Conservation (phyloP, 495 filamentous ascomycete species). For the Hyphodiscus hymeniophilus region DNA sequence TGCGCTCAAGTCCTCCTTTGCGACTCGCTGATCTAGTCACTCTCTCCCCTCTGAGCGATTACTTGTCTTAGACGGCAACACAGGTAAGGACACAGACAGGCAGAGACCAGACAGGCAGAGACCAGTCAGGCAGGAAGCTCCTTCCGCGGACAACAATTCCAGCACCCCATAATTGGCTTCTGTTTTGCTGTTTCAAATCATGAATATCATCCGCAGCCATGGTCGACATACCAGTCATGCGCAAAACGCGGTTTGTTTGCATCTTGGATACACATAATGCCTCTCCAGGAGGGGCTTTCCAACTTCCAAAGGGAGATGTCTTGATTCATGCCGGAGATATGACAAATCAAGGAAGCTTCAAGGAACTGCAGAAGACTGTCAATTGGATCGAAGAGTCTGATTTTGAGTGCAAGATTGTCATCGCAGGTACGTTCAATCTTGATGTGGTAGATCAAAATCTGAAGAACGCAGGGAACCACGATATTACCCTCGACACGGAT, state of each 20-base stretch:
- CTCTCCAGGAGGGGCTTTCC: constrained; percentile 32
- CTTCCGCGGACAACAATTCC: too few species aligned
- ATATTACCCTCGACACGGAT: constrained; percentile 58
- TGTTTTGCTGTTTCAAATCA: not conserved
- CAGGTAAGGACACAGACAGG: too few species aligned
- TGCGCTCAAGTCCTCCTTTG: too few species aligned
- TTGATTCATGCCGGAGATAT: constrained; percentile 90
- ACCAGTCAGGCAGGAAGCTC: too few species aligned
- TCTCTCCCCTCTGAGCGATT: too few species aligned
- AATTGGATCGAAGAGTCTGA: constrained; percentile 73
- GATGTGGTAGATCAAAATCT: not conserved
- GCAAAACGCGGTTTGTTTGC: constrained; percentile 52
- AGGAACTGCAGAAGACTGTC: constrained; percentile 60
- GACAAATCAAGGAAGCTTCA: constrained; percentile 66
- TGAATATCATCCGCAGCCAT: not conserved
- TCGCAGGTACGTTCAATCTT: constrained; percentile 53
- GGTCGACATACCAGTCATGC: constrained; percentile 8
- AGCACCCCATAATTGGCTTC: too few species aligned
- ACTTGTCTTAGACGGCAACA: too few species aligned
- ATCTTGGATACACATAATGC: constrained; percentile 88
- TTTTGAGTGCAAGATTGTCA: constrained; percentile 75
- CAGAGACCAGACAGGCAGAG: too few species aligned
- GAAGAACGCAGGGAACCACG: constrained; percentile 59
- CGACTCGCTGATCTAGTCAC: too few species aligned
- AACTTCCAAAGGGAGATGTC: constrained; percentile 75